A percentile compares a stretch with the other conserved stretches of the same genome.
Evolutionary conservation across 208 protist genomes (phyloP).

Genomic region (Jaenimonas drosophilae): DNA sequence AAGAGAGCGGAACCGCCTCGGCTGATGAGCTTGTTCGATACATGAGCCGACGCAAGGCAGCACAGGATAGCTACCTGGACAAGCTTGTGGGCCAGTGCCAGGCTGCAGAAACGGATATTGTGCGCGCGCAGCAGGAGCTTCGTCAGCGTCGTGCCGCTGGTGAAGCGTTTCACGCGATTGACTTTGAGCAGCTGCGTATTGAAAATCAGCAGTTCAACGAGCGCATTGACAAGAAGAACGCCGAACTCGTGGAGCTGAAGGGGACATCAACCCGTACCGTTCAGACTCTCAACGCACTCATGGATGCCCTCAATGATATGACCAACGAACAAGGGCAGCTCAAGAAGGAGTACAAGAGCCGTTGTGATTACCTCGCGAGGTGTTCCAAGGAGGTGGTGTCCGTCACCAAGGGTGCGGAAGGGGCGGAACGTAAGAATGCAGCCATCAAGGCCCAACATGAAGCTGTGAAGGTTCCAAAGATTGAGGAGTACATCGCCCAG

Average conservation of each 20-base stretch:
- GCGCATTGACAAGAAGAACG: conserved; percentile 91
- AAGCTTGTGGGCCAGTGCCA: conserved; percentile 83
- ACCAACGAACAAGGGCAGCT: conserved; percentile 72
- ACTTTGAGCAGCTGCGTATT: conserved; percentile 95
- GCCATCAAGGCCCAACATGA: conserved; percentile 77
- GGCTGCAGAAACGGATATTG: conserved; percentile 65
- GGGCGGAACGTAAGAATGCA: conserved; percentile 60
- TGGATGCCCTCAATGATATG: conserved; percentile 79
- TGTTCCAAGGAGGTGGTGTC: conserved; percentile 50
- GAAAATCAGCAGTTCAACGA: conserved; percentile 94
- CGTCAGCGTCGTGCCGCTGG: conserved; percentile 87
- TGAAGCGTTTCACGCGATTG: conserved; percentile 89
- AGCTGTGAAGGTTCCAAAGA: conserved; percentile 86
- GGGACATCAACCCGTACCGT: conserved; percentile 90
- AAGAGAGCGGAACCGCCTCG: conserved; percentile 15
- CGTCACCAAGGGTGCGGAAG: conserved; percentile 55
- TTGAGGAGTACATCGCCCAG: conserved; percentile 91
- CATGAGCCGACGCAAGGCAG: conserved; percentile 46
- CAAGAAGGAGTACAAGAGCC: conserved; percentile 77
- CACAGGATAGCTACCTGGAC: conserved; percentile 72
- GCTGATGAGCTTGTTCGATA: conserved; percentile 86
- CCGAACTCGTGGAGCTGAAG: conserved; percentile 91
- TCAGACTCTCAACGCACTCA: conserved; percentile 87
- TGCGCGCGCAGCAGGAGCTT: conserved; percentile 75
- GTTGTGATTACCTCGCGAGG: conserved; percentile 57